Percentiles rank a stretch among this genome's conserved stretches.
phyloP scores from a whole-genome alignment of 495 filamentous ascomycete genomes.

The Elasticomyces elasticus region DNA sequence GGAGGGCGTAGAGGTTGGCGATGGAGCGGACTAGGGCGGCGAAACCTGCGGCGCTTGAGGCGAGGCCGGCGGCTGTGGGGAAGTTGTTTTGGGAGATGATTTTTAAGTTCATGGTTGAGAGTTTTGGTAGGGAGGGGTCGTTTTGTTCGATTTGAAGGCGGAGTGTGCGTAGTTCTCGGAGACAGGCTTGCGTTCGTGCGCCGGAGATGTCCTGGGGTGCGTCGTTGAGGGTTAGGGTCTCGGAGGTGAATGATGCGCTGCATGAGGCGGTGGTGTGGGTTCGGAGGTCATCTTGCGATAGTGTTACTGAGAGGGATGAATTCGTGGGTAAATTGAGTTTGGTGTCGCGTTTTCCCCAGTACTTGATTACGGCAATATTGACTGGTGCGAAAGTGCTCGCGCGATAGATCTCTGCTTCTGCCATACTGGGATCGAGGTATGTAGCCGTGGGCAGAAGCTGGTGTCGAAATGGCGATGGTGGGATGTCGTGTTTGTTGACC shows the following conservation, averaged over 20 bases:
- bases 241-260: conserved; percentile 64
- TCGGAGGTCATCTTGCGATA: conserved; percentile 85
- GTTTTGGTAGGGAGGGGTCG: conserved; percentile 62
- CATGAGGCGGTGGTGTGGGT: conserved; percentile 94
- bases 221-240: conserved; percentile 71
- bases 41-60: conserved; percentile 86
- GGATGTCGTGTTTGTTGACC: too few species aligned
- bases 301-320: conserved; percentile 89
- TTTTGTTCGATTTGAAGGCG: conserved; percentile 62
- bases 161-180: conserved; percentile 69
- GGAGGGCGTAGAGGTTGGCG: conserved; percentile 80
- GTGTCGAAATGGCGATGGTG: too few species aligned
- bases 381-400: conserved; percentile 94
- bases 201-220: conserved; percentile 71
- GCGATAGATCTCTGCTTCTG: conserved; percentile 55
- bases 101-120: conserved; percentile 62
- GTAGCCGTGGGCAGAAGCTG: background rate
- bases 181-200: conserved; percentile 81
- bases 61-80: conserved; percentile 94
- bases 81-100: conserved; percentile 96
- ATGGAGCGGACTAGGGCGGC: conserved; percentile 89
- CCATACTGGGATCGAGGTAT: conserved; percentile 31
- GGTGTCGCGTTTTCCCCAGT: conserved; percentile 95
- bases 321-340: conserved; percentile 94
- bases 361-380: conserved; percentile 99